These are phyloP conservation scores for Thielaviopsis populi DNA, from an alignment of 2,329 filamentous ascomycete genomes.

Conservation along the genomic window DNA sequence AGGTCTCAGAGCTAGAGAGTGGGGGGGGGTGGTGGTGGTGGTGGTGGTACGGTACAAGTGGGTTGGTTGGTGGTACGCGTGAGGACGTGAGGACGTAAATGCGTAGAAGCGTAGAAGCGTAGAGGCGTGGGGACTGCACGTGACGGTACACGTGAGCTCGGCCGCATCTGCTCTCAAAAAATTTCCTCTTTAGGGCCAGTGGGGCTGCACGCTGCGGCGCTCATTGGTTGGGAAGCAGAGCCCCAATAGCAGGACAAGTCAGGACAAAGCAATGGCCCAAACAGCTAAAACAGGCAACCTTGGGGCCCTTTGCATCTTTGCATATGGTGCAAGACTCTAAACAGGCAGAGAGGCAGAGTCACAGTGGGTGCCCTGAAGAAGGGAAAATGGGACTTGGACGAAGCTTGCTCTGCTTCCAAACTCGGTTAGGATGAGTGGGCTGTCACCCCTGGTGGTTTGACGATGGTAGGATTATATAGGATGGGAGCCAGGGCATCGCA, in stretches of 20 bases:
- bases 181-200: neutral
- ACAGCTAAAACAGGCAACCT: neutral
- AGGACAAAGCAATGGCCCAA: neutral
- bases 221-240: neutral
- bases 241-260: no score
- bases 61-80: no score
- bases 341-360: neutral
- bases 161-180: neutral
- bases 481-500: neutral
- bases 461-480: neutral
- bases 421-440: neutral
- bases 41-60: no score
- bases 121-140: no score
- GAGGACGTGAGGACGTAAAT: no score
- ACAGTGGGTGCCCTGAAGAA: neutral
- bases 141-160: neutral
- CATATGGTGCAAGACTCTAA: neutral
- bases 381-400: neutral
- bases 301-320: no score
- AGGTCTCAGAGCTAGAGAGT: no score
- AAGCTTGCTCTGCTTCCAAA: neutral
- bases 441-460: neutral
- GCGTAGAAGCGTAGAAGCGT: no score
- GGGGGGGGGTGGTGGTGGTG: no score
- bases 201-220: neutral